A percentile compares a stretch with the other conserved stretches of the same genome.
These are phyloP conservation scores for Tetracentron sinense DNA, from an alignment of 164 flowering plant species.

Conservation along the genomic window DNA sequence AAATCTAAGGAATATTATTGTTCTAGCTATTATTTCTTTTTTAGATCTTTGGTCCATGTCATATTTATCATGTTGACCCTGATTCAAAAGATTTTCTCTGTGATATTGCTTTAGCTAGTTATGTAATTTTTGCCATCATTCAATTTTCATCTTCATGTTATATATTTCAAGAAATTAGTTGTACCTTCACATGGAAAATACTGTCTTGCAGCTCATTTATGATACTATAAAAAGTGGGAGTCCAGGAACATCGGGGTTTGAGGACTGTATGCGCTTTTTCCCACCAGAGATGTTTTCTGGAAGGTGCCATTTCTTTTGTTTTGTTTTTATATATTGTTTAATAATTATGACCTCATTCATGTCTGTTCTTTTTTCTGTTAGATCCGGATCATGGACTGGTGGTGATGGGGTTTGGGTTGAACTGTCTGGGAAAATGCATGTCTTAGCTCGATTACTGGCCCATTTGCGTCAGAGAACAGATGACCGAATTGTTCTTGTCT, in stretches of 20 bases:
- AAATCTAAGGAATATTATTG: too few species aligned
- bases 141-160: too few species aligned
- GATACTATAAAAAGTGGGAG: constrained; percentile 78
- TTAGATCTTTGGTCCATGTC: background rate
- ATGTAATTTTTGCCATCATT: background rate
- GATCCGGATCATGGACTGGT: constrained; percentile 97
- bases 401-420: constrained; percentile 98
- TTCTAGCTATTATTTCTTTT: background rate
- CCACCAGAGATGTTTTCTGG: constrained; percentile 89
- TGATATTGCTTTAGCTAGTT: background rate
- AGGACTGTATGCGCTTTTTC: constrained; percentile 82
- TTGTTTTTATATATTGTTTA: background rate
- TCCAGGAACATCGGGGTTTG: constrained; percentile 86
- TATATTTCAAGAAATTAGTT: background rate
- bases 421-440: constrained; percentile 96
- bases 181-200: background rate
- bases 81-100: background rate
- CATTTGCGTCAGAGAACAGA: constrained; percentile 80
- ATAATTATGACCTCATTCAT: constrained; percentile 1
- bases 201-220: constrained; percentile 73
- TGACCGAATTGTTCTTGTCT: constrained; percentile 94
- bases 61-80: background rate
- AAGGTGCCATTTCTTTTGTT: constrained; percentile 45
- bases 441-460: constrained; percentile 82
- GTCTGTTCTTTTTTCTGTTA: constrained; percentile 24